These are phyloP conservation scores for Colletotrichum costaricense DNA, from an alignment of 2,329 filamentous ascomycete genomes.

Conservation along the genomic window DNA sequence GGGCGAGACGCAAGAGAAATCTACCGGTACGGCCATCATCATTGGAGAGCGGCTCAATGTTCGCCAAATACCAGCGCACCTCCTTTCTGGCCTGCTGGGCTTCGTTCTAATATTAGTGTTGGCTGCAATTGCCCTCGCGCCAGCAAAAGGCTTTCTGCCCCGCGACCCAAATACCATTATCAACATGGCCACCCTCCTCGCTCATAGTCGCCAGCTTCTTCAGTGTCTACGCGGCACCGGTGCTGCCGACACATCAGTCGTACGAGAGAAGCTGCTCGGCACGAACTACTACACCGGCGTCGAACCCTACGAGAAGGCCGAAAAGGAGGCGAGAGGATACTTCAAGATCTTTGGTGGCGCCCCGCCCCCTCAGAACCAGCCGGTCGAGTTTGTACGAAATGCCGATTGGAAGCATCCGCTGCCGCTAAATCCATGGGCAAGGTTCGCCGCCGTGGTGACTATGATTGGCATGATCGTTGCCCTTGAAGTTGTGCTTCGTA, in stretches of 20 bases:
- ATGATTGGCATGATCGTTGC: conserved; percentile 46
- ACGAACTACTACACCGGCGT: conserved; percentile 47
- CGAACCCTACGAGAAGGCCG: conserved; percentile 48
- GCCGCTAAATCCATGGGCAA: conserved; percentile 42
- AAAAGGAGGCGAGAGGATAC: conserved; percentile 37
- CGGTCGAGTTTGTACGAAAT: conserved; percentile 34
- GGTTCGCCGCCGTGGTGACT: conserved; percentile 41
- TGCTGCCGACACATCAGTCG: conserved; percentile 42
- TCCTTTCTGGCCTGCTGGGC: conserved; percentile 44
- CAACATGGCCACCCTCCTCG: conserved; percentile 48
- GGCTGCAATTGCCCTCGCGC: conserved; percentile 39
- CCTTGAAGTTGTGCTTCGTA: conserved; percentile 47
- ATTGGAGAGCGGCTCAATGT: conserved; percentile 46
- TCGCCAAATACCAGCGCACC: conserved; percentile 43
- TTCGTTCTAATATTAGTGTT: conserved; percentile 41
- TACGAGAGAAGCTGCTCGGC: conserved; percentile 42
- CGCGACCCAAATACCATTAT: conserved; percentile 48
- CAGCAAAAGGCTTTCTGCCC: conserved; percentile 48
- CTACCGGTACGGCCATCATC: conserved; percentile 40
- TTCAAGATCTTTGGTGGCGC: conserved; percentile 40
- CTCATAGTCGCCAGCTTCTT: conserved; percentile 49
- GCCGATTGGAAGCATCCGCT: conserved; percentile 44
- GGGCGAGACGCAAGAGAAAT: conserved; percentile 27
- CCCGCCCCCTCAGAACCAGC: conserved; percentile 21
- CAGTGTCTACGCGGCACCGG: conserved; percentile 49